Evolutionary conservation across 2,329 filamentous ascomycete species (phyloP).

Genomic region (Diplocarpon mali): DNA sequence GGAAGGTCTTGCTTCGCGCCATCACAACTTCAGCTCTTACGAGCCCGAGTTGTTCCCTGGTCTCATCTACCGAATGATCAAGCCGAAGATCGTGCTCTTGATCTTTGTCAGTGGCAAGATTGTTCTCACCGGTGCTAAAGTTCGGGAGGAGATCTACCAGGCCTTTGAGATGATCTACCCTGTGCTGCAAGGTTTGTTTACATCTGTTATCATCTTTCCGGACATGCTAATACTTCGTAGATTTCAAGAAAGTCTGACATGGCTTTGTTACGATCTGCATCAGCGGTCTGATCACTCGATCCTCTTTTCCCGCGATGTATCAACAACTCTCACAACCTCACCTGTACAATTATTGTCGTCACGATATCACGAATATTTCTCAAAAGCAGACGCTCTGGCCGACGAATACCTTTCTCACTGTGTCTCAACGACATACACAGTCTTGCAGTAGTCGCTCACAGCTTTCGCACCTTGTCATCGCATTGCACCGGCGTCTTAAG

Average conservation of each 20-base stretch:
- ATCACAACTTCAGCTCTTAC: constrained; percentile 99
- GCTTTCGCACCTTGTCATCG: constrained; percentile 13
- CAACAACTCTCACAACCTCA: constrained; percentile 17
- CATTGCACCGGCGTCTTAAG: constrained; percentile 27
- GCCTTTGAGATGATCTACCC: constrained; percentile 97
- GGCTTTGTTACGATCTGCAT: constrained; percentile 19
- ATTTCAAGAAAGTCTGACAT: constrained; percentile 29
- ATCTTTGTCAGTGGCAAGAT: constrained; percentile 99
- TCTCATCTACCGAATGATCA: constrained; percentile 99
- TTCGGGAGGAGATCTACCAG: constrained; percentile 95
- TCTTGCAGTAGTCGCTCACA: constrained; percentile 15
- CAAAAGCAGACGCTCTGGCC: constrained; percentile 19
- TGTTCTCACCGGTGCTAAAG: constrained; percentile 92
- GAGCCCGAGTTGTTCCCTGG: constrained; percentile 97
- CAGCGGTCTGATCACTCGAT: constrained; percentile 24
- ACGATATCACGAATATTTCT: constrained; percentile 25
- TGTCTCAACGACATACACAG: constrained; percentile 13
- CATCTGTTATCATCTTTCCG: background rate
- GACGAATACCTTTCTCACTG: constrained; percentile 10
- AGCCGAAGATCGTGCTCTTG: constrained; percentile 95
- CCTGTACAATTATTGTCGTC: constrained; percentile 26
- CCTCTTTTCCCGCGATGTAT: constrained; percentile 20
- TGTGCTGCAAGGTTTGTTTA: constrained; percentile 66
- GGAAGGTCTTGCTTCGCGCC: constrained; percentile 87
- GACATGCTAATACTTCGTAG: constrained; percentile 14